Percentiles rank a stretch among this genome's conserved stretches.
These are phyloP conservation scores for Acanthamoeba divionensis DNA, from an alignment of 208 protist species.

Conservation along the genomic window DNA sequence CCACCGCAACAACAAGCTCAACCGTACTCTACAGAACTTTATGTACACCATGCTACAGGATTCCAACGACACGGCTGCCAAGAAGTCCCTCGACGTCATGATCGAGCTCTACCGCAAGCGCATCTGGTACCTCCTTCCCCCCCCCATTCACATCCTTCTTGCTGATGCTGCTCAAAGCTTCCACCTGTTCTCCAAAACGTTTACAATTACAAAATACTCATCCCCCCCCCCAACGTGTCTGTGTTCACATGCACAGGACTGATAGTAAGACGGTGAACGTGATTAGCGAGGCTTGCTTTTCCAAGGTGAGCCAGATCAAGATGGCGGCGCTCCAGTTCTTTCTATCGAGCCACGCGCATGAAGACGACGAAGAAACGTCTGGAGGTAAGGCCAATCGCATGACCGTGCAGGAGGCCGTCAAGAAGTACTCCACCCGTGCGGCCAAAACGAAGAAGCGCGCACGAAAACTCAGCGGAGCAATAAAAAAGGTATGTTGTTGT, in stretches of 20 bases:
- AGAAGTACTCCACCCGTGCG: constrained; percentile 59
- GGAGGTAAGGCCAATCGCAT: background rate
- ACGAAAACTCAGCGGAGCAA: constrained; percentile 70
- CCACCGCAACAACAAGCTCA: constrained; percentile 84
- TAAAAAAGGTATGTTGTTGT: constrained; percentile 32
- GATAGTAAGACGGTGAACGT: constrained; percentile 90
- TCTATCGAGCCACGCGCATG: constrained; percentile 86
- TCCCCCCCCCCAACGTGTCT: too few species aligned
- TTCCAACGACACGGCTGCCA: constrained; percentile 88
- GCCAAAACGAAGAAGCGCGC: constrained; percentile 76
- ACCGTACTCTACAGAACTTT: constrained; percentile 93
- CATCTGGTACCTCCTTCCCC: constrained; percentile 81
- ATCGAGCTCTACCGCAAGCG: constrained; percentile 95
- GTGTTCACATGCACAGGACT: constrained; percentile 52
- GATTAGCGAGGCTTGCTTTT: constrained; percentile 92
- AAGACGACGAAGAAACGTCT: constrained; percentile 81
- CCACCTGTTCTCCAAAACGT: background rate
- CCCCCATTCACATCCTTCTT: background rate
- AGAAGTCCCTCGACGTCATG: constrained; percentile 94
- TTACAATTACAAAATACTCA: background rate
- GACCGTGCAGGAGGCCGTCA: background rate
- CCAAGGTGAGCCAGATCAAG: constrained; percentile 87
- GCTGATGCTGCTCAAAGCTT: background rate
- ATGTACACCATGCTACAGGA: constrained; percentile 93
- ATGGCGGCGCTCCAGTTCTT: constrained; percentile 94